Base-by-base conservation (phyloP, 345 rosid species). In the Microcos paniculata region DNA sequence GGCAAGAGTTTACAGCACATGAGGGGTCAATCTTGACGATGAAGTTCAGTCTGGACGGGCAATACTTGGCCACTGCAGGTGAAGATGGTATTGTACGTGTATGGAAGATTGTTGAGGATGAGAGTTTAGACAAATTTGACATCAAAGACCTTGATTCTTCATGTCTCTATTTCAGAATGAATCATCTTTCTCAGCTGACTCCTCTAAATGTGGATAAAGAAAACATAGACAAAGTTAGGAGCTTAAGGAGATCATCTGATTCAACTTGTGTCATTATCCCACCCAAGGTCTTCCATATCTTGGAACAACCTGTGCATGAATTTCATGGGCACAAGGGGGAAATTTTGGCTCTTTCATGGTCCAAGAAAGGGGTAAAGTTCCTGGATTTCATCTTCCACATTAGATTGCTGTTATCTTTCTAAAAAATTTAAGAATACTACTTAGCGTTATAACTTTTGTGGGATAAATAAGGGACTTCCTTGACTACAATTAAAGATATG, bases 301-400 rank as follows among this genome's bases (percentile, higher is more conserved):
- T 72, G 74, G 91, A 89, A 83, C 83, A 83, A 78, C 90, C 91
- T 64, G 79, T 86, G 79, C 90, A 87, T 24, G 86, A 87, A 81
- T 86, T 87, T 62, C 85, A 68, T 64, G 93, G 91, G 42, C 93
- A 89, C 80, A 74, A 31, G 5, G 79, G 78, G 16, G 92, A 88
- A 74, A 82, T 90, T 70, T 83, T 90, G 84, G 88, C 85, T 84
- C 89, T 90, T 71, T 77, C 94, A 1, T 90, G 94, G 94, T 90
- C 92, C 18, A 85, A 84, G 76, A 82, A 82, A 77, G 84, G 86
- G 90, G 94, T 90, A 40, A 69, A 49, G 2, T 51, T 49, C 59
- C 58, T 18, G 1, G 8, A 28, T 18, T 68, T 68, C 71, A 26
- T 67, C 71, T 67, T 46, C 55, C 55, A 45, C 46, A 33, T 30